Evolutionary conservation across 2,329 filamentous ascomycete genomes (phyloP).

Genomic region (Aureobasidium musti): DNA sequence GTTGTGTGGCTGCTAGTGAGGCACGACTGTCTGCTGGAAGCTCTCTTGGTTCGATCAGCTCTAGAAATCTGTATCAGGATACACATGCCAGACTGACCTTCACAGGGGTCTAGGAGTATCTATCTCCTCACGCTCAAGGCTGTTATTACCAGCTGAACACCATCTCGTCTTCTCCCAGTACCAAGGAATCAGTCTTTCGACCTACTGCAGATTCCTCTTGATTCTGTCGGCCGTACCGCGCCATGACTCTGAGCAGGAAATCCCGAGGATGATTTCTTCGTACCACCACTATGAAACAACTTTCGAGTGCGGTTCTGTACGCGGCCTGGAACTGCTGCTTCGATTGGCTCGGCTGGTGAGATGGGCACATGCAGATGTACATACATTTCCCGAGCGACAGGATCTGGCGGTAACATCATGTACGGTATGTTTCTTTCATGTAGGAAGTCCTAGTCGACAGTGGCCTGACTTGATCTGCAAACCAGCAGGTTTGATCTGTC

Average conservation of each 20-base stretch:
- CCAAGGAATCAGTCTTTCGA: not conserved
- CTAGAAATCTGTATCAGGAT: too few relatives aligned
- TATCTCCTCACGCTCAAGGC: not conserved
- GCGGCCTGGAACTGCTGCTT: not conserved
- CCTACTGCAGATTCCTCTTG: not conserved
- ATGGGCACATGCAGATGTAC: not conserved
- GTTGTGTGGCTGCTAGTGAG: not conserved
- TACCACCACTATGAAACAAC: not conserved
- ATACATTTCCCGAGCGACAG: not conserved
- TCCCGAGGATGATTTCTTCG: not conserved
- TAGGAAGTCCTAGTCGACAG: not conserved
- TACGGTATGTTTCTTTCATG: not conserved
- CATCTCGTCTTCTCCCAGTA: not conserved
- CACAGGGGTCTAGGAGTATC: not conserved
- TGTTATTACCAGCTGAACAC: not conserved
- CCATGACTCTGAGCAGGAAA: not conserved
- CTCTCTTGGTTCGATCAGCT: not conserved
- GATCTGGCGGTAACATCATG: not conserved
- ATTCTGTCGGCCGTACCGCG: not conserved
- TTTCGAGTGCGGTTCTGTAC: not conserved
- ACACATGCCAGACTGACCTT: not conserved
- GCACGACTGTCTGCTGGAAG: not conserved
- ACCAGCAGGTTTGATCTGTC: not conserved
- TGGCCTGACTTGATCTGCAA: not conserved
- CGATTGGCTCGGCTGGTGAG: slow-evolving; percentile 6